phyloP scores from a whole-genome alignment of 768 basidiomycete genomes.

The Leccinum obscurum region DNA sequence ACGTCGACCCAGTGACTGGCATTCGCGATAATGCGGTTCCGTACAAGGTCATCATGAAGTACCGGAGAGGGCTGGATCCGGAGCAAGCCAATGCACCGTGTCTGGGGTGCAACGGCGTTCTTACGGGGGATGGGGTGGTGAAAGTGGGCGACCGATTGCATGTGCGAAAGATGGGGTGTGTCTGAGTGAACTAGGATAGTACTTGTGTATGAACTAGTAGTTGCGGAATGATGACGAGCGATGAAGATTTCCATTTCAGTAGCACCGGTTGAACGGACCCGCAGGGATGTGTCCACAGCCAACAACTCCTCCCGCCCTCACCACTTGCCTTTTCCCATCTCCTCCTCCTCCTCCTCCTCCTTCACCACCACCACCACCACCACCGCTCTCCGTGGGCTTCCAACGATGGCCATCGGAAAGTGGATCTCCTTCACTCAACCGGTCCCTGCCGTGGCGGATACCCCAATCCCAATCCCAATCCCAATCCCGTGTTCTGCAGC shows the following conservation, averaged over 20 bases:
- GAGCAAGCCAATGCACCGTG: slow-evolving; percentile 51
- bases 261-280: slow-evolving; percentile 15
- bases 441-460: slow-evolving; percentile 24
- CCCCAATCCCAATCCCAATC: slow-evolving; percentile 29
- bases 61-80: slow-evolving; percentile 61
- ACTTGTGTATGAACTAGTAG: no score
- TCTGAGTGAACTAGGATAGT: slow-evolving; percentile 12
- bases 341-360: background rate
- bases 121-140: slow-evolving; percentile 49
- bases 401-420: slow-evolving; percentile 39
- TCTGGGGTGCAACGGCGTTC: slow-evolving; percentile 66
- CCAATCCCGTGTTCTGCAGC: slow-evolving; percentile 56
- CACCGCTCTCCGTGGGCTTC: background rate
- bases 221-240: background rate
- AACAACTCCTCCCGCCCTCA: background rate
- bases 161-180: slow-evolving; percentile 44
- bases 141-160: slow-evolving; percentile 62
- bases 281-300: slow-evolving; percentile 5
- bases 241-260: slow-evolving; percentile 14
- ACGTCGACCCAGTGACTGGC: slow-evolving; percentile 59
- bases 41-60: slow-evolving; percentile 73
- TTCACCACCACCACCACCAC: slow-evolving; percentile 5
- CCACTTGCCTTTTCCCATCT: background rate
- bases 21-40: slow-evolving; percentile 71
- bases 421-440: slow-evolving; percentile 39